These are phyloP conservation scores for Candida cerambycidarum DNA, from an alignment of 805 yeast species.

Conservation along the genomic window DNA sequence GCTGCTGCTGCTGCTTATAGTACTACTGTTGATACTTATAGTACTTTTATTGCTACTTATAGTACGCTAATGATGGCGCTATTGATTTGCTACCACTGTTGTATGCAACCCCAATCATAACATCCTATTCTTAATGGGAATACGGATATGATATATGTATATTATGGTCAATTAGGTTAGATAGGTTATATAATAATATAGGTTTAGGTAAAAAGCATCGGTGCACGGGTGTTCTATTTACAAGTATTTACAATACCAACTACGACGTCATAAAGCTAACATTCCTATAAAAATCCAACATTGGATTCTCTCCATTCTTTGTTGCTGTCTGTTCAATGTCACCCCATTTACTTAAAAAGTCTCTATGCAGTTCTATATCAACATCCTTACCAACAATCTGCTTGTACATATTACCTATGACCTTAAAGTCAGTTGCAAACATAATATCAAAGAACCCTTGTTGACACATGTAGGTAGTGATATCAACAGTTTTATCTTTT, in stretches of 20 bases:
- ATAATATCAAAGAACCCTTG: conserved; percentile 86
- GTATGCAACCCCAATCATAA: too few relatives aligned
- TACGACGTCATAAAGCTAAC: conserved; percentile 57
- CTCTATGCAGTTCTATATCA: conserved; percentile 55
- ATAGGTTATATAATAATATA: conserved; percentile 5
- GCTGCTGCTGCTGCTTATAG: too few relatives aligned
- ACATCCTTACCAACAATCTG: conserved; percentile 63
- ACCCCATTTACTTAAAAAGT: conserved; percentile 70
- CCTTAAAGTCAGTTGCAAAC: conserved; percentile 77
- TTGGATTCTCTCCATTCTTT: conserved; percentile 78
- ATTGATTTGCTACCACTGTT: too few relatives aligned
- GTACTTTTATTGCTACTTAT: too few relatives aligned
- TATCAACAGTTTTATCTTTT: conserved; percentile 64
- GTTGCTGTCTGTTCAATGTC: conserved; percentile 67
- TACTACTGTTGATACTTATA: too few relatives aligned
- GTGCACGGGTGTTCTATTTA: neutral
- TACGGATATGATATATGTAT: conserved; percentile 2
- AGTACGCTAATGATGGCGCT: too few relatives aligned
- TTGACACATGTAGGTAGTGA: conserved; percentile 73
- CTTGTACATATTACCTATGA: conserved; percentile 60
- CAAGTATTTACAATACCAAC: neutral
- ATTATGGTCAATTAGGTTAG: conserved; percentile 3
- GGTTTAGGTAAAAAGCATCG: too few relatives aligned
- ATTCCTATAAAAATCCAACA: conserved; percentile 73
- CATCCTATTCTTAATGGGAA: conserved; percentile 4